Percentiles rank a stretch among this genome's conserved stretches.
These are phyloP conservation scores for Phytophthora litchii DNA, from an alignment of 352 stramenopile species.

Conservation along the genomic window DNA sequence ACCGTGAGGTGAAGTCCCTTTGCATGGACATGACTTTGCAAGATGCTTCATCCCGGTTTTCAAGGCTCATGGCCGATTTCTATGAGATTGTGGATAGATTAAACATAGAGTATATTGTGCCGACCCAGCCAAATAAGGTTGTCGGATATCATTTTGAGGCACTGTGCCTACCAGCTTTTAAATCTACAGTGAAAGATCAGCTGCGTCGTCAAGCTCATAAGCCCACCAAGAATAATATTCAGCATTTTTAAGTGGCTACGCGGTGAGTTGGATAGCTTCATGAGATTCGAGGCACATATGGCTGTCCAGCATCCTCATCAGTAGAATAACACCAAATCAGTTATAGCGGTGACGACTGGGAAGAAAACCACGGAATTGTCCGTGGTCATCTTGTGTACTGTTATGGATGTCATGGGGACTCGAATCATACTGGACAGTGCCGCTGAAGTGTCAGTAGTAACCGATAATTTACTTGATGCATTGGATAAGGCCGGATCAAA, in stretches of 20 bases:
- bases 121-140: no score
- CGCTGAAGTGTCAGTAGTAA: conserved; percentile 16
- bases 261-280: conserved; percentile 2
- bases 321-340: no score
- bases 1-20: no score
- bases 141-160: no score
- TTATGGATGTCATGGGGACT: conserved; percentile 11
- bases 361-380: no score
- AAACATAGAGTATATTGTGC: no score
- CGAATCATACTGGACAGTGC: conserved; percentile 12
- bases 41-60: no score
- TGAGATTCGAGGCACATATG: conserved; percentile 11
- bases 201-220: conserved; percentile 12
- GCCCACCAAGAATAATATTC: not conserved
- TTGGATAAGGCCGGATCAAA: not conserved
- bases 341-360: no score
- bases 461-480: conserved; percentile 8
- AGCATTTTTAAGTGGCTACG: conserved; percentile 2
- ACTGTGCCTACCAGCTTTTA: no score
- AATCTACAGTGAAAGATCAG: conserved; percentile 7
- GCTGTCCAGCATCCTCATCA: not conserved
- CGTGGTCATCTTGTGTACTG: not conserved
- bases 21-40: no score
- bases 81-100: no score
- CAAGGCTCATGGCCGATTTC: no score